phyloP scores from a whole-genome alignment of 805 yeast species.

The Kazachstania africana region DNA sequence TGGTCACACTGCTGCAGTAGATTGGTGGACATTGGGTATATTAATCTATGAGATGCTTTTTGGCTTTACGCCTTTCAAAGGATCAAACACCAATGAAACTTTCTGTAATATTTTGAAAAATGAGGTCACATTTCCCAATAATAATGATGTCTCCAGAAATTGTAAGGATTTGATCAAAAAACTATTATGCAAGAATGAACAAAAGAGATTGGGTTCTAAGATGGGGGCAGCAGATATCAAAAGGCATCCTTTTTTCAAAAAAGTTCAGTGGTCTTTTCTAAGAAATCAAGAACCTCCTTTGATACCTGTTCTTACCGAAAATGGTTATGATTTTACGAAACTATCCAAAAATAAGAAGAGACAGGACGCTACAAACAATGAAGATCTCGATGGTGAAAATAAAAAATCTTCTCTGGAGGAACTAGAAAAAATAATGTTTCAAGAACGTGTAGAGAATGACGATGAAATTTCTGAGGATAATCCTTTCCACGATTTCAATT shows the following conservation, averaged over 20 bases:
- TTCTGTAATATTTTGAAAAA: conserved; percentile 77
- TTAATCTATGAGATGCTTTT: conserved; percentile 89
- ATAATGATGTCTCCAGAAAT: conserved; percentile 50
- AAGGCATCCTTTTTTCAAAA: conserved; percentile 82
- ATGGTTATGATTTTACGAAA: conserved; percentile 39
- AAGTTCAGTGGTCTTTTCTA: conserved; percentile 87
- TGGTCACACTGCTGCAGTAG: conserved; percentile 96
- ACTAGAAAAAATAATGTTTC: conserved; percentile 21
- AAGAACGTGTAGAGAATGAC: conserved; percentile 24
- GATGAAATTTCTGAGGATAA: conserved; percentile 36
- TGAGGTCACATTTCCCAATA: conserved; percentile 71
- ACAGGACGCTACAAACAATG: conserved; percentile 3
- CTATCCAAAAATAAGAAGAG: conserved; percentile 14
- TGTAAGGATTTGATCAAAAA: conserved; percentile 76
- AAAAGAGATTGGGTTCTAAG: conserved; percentile 77
- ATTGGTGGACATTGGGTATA: conserved; percentile 99
- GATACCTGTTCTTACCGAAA: conserved; percentile 64
- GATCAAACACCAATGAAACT: conserved; percentile 77
- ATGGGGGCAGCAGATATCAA: conserved; percentile 94
- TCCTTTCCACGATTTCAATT: conserved; percentile 76
- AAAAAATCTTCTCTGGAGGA: conserved; percentile 7
- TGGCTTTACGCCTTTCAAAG: conserved; percentile 95
- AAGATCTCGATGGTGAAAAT: not conserved
- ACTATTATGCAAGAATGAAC: conserved; percentile 77
- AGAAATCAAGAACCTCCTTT: conserved; percentile 92